A percentile compares a stretch with the other conserved stretches of the same genome.
These are phyloP conservation scores for Hypsizygus ulmarius DNA, from an alignment of 1,284 basidiomycete genomes.

Conservation along the genomic window DNA sequence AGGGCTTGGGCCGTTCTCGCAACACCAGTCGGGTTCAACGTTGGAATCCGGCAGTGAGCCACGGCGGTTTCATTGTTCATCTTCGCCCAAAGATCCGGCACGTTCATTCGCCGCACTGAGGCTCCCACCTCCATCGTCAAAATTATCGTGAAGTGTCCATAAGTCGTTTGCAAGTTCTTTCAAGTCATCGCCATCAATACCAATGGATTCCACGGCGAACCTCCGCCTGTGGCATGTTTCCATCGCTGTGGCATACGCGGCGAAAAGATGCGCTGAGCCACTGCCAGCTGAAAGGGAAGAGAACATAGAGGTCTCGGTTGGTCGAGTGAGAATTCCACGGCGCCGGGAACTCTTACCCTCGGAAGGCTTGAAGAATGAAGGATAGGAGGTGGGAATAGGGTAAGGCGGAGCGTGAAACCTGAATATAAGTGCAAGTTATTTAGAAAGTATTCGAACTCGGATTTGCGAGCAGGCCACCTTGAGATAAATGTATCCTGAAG, in stretches of 20 bases:
- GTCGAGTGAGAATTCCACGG: slow-evolving; percentile 8
- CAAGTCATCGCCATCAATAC: slow-evolving; percentile 47
- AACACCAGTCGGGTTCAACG: background rate
- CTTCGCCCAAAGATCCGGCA: slow-evolving; percentile 14
- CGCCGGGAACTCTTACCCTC: slow-evolving; percentile 10
- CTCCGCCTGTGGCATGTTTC: slow-evolving; percentile 34
- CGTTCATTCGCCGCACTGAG: slow-evolving; percentile 15
- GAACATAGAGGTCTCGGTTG: slow-evolving; percentile 26
- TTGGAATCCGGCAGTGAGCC: background rate
- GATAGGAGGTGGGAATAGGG: slow-evolving; percentile 53
- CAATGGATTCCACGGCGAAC: slow-evolving; percentile 27
- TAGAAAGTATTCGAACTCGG: background rate
- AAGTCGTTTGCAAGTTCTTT: slow-evolving; percentile 49
- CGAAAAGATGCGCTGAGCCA: slow-evolving; percentile 36
- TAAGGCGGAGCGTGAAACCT: slow-evolving; percentile 44
- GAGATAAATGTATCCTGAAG: slow-evolving; percentile 33
- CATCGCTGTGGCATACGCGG: slow-evolving; percentile 42
- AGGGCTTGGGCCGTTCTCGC: too few relatives aligned
- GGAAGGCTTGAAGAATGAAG: slow-evolving; percentile 32
- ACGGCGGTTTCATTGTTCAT: slow-evolving; percentile 12
- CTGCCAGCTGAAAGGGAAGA: slow-evolving; percentile 35
- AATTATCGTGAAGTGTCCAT: slow-evolving; percentile 50
- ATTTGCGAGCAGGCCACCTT: slow-evolving; percentile 28
- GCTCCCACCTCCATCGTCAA: slow-evolving; percentile 31
- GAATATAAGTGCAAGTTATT: background rate